Base-by-base conservation (phyloP, 768 basidiomycete genomes). In the Boletus subparvulus region DNA sequence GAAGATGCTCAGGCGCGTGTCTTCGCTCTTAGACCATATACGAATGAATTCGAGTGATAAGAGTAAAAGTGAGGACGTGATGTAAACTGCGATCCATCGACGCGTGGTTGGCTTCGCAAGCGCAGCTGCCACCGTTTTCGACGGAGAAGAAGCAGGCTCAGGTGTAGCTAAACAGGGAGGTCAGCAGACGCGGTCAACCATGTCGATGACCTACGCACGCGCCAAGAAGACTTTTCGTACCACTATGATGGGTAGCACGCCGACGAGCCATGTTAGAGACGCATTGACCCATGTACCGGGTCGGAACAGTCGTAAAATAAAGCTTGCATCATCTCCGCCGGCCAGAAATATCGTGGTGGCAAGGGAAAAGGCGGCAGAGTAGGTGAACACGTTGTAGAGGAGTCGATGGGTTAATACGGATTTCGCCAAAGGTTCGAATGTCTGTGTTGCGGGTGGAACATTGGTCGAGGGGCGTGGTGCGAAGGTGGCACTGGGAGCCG, bases 341-440 rank as follows among this genome's bases (percentile, higher is more conserved):
- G 60, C 39, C 9, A 82, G 78, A 28, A 74, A 44, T 3, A 74
- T 66, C 16, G 72, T 69, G 2, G 76, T 72, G 6, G 65, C 64
- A 73, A 83, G 84, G 7, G 79, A 80, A 55, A 78, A 75, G 5
- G 77, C 62, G 0, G 74, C 74, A 35, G 86, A 82, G 35, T 75
- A 76, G 10, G 78, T 67, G 55, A 90, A 81, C 33, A 86, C 77
- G 56, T 74, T 74, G 60, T 78, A 75, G 24, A 80, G 72, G 8
- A 89, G 80, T 40, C 88, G 82, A 63, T 83, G 82, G 49, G 77
- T 80, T 45, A 91, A 77, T 6, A 86, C 77, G 3, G 78, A 70
- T 64, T 86, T 88, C 2, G 84, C 80, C 44, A 83, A 78, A 10
- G 87, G 87, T 60, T 88, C 85, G 65, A 84, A 91, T 1, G 77